Percentiles rank a stretch among this genome's conserved stretches.
These are phyloP conservation scores for Orobanche coerulescens DNA, from an alignment of 257 asterid genomes.

Conservation along the genomic window DNA sequence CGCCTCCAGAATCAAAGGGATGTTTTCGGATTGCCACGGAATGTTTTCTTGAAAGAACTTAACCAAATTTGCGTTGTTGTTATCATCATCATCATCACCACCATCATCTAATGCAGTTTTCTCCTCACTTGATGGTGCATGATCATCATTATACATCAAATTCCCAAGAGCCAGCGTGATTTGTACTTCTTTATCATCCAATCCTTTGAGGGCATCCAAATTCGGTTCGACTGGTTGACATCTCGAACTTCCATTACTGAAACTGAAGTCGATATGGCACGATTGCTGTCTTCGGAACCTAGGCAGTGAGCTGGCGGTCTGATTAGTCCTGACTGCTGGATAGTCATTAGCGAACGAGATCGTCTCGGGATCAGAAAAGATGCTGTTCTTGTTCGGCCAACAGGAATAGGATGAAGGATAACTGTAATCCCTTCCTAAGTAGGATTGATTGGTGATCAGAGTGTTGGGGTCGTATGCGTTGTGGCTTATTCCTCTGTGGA, in stretches of 20 bases:
- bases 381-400: constrained; percentile 37
- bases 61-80: constrained; percentile 9
- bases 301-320: constrained; percentile 36
- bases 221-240: constrained; percentile 30
- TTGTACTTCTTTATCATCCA: constrained; percentile 53
- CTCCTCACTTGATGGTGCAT: background rate
- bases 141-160: constrained; percentile 29
- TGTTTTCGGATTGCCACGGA: constrained; percentile 62
- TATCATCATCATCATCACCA: background rate
- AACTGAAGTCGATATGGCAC: constrained; percentile 68
- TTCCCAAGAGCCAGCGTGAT: constrained; percentile 68
- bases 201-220: constrained; percentile 46
- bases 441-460: constrained; percentile 26
- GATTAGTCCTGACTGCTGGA: constrained; percentile 31
- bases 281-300: constrained; percentile 69
- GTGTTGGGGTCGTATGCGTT: constrained; percentile 26
- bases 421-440: constrained; percentile 33
- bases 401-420: constrained; percentile 18
- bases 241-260: constrained; percentile 35
- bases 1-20: constrained; percentile 40
- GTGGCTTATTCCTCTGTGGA: constrained; percentile 47
- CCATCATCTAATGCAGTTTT: background rate
- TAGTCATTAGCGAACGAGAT: constrained; percentile 32
- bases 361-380: constrained; percentile 37
- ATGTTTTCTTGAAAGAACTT: constrained; percentile 40